Percentiles rank a stretch among this genome's conserved stretches.
Conservation (phyloP, 2,329 filamentous ascomycete species). For the Cercospora sojina region DNA sequence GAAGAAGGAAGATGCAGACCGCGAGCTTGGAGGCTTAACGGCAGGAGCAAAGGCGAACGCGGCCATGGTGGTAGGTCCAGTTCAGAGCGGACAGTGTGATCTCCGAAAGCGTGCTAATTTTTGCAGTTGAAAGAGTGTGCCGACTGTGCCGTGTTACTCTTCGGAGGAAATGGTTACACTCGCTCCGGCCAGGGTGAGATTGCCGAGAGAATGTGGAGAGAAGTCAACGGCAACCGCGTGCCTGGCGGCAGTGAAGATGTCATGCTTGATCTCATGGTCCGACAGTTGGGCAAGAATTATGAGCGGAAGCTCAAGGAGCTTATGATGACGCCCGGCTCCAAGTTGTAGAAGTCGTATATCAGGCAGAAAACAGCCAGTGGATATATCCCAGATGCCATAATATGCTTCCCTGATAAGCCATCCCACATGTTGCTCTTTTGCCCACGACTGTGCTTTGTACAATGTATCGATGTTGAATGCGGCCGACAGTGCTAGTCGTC, state of each 20-base stretch:
- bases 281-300: slow-evolving; percentile 71
- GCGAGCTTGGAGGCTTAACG: slow-evolving; percentile 68
- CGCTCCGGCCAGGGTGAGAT: slow-evolving; percentile 65
- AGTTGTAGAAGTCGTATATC: slow-evolving; percentile 10
- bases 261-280: slow-evolving; percentile 66
- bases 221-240: slow-evolving; percentile 34
- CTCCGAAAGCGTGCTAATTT: background rate
- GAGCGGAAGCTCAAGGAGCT: slow-evolving; percentile 57
- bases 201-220: slow-evolving; percentile 59
- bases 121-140: slow-evolving; percentile 64
- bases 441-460: background rate
- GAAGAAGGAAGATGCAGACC: slow-evolving; percentile 58
- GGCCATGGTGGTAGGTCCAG: slow-evolving; percentile 55
- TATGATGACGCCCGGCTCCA: slow-evolving; percentile 38
- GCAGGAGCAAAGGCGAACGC: slow-evolving; percentile 71
- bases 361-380: background rate
- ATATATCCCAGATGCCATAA: background rate
- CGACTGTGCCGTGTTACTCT: slow-evolving; percentile 66
- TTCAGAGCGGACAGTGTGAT: background rate
- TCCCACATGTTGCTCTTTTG: background rate
- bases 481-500: slow-evolving; percentile 52
- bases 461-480: background rate
- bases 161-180: slow-evolving; percentile 73
- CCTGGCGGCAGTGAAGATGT: slow-evolving; percentile 70
- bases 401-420: background rate